A percentile compares a stretch with the other conserved stretches of the same genome.
These are phyloP conservation scores for Fragilaria radians DNA, from an alignment of 108 stramenopile species.

Conservation along the genomic window DNA sequence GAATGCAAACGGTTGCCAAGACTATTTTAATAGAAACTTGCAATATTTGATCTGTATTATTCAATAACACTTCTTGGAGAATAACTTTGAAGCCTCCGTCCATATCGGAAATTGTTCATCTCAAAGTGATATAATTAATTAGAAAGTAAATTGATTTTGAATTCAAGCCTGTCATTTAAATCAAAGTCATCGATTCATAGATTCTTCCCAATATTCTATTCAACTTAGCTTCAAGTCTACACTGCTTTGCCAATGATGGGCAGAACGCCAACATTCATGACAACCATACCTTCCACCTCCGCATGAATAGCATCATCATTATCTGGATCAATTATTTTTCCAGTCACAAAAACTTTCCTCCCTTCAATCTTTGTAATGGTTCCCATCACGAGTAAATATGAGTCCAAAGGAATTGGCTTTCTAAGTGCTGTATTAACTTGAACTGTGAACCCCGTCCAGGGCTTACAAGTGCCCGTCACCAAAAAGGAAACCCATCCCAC, in stretches of 20 bases:
- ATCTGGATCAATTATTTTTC: conserved; percentile 29
- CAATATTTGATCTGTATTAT: no score
- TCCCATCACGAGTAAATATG: conserved; percentile 41
- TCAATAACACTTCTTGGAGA: no score
- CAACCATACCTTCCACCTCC: conserved; percentile 52
- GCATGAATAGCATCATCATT: conserved; percentile 35
- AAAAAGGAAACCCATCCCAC: conserved; percentile 79
- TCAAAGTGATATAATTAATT: no score
- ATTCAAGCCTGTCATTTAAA: neutral
- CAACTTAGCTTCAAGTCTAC: neutral
- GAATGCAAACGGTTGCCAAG: no score
- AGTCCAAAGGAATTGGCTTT: conserved; percentile 50
- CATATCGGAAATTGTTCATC: no score
- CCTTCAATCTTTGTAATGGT: conserved; percentile 46
- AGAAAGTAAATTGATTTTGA: neutral
- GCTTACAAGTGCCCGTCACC: conserved; percentile 45
- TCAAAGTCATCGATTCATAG: neutral
- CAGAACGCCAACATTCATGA: conserved; percentile 48
- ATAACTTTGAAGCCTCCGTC: no score
- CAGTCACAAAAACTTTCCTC: conserved; percentile 60
- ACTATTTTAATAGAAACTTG: no score
- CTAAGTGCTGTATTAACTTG: conserved; percentile 68
- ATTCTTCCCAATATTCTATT: neutral
- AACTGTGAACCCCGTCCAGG: conserved; percentile 83
- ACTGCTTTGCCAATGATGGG: neutral